Conservation (phyloP, 148 eudicot species). For the Pouteria glomerata region DNA sequence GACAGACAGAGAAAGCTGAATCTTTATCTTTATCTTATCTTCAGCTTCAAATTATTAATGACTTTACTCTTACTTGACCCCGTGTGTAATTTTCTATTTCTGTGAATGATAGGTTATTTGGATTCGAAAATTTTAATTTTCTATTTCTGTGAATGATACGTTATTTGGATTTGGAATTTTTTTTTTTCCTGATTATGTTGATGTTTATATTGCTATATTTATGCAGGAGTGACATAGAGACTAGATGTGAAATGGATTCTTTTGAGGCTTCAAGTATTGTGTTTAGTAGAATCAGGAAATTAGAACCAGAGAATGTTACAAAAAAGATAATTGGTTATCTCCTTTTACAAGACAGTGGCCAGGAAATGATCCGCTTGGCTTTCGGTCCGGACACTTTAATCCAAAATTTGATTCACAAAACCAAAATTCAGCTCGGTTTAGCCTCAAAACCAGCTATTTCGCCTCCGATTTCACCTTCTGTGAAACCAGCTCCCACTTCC, state of each 20-base stretch:
- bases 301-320: conserved; percentile 60
- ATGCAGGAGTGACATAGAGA: conserved; percentile 20
- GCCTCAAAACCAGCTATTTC: conserved; percentile 29
- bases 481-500: conserved; percentile 22
- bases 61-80: no score
- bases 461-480: conserved; percentile 30
- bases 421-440: conserved; percentile 33
- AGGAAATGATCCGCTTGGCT: conserved; percentile 62
- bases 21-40: not conserved
- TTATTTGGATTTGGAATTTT: not conserved
- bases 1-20: not conserved
- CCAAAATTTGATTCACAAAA: conserved; percentile 34
- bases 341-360: conserved; percentile 38
- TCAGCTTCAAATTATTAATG: no score
- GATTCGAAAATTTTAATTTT: no score
- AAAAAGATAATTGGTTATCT: conserved; percentile 56
- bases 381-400: conserved; percentile 51
- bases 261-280: conserved; percentile 41
- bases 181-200: not conserved
- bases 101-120: no score
- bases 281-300: conserved; percentile 37
- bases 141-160: not conserved
- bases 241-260: conserved; percentile 49
- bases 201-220: conserved; percentile 8
- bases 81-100: no score